Evolutionary conservation across 164 flowering plant species (phyloP), one percentile per base, ranked within the genome.

Genomic region (Vitis rupestris): DNA sequence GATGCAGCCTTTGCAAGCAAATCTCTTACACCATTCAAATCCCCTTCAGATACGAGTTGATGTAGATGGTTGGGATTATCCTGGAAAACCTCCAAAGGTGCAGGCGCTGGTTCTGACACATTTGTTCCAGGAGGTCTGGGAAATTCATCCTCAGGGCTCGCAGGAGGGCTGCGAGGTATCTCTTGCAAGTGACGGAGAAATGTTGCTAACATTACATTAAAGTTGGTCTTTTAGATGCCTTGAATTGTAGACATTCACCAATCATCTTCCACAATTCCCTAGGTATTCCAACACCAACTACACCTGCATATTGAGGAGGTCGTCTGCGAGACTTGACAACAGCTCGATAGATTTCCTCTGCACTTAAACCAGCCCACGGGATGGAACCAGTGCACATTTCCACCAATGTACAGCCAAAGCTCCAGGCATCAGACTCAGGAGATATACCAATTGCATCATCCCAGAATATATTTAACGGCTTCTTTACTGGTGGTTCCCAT

Each of bases 371-470:
- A 82, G 91, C 84, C 99, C 98, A 96, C 98, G 98, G 99, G 48
- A 84, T 76, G 61, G 97, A 88, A 70, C 98, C 98, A 59, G 99
- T 96, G 88, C 99, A 96, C 99, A 96, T 96, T 76, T 96, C 99
- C 67, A 96, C 98, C 75, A 96, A 77, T 64, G 98, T 90, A 80
- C 99, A 96, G 50, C 98, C 99, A 81, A 96, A 96, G 85, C 99
- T 96, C 98, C 99, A 96, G 47, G 99, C 97, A 93, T 96, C 99
- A 53, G 97, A 96, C 72, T 96, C 99, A 15, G 82, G 68, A 62
- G 99, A 93, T 73, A 96, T 93, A 68, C 97, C 98, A 68, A 91
- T 82, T 48, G 88, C 95, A 70, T 90, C 97, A 69, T 96, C 99
- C 98, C 99, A 90, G 65, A 96, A 91, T 58, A 89, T 65, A 70